Evolutionary conservation across 1,139 yeast genomes (phyloP), one percentile per base, ranked within the genome.

Genomic region (Dujonia santamariae): DNA sequence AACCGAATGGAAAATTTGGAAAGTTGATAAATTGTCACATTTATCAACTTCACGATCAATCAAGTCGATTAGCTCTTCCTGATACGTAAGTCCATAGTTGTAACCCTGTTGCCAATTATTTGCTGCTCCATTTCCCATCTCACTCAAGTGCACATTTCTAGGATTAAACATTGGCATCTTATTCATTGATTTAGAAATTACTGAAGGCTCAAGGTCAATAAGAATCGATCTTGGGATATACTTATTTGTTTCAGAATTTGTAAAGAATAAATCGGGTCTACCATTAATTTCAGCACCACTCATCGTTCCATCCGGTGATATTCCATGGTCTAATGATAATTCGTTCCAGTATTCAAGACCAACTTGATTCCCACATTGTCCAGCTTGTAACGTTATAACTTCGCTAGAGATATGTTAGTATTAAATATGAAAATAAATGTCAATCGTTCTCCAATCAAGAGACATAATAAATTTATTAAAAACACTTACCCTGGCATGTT

Each of bases 361-460:
- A 1, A 92, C 83, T 55, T 92, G 98, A 59, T 92, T 92, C 35
- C 98, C 98, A 62, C 98, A 94, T 61, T 92, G 98, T 20, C 96
- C 88, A 37, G 67, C 64, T 46, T 69, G 76, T 21, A 70, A 47
- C 11, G 74, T 66, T 11, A 70, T 54, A 3, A 70, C 65, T 47
- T 61, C 68, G 3, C 70, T 61, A 26, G 6, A 32, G 20, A 20
- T n/a, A 28, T 19, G 68, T 65, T 63, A 61, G 71, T 58, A 53
- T 13, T 7, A 11, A 19, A 11, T 19, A 14, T 19, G 13, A 16
- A 3, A 11, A 4, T 14, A 11, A 25, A 9, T 15, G 13, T 14
- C 24, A 18, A 19, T 27, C 24, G 22, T 12, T n/a, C 20, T 12
- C 25, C 13, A 11, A 7, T 26, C 6, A 4, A 19, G 19, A 17